Evolutionary conservation across 495 filamentous ascomycete species (phyloP).

Genomic region (Aspergillus baeticus): DNA sequence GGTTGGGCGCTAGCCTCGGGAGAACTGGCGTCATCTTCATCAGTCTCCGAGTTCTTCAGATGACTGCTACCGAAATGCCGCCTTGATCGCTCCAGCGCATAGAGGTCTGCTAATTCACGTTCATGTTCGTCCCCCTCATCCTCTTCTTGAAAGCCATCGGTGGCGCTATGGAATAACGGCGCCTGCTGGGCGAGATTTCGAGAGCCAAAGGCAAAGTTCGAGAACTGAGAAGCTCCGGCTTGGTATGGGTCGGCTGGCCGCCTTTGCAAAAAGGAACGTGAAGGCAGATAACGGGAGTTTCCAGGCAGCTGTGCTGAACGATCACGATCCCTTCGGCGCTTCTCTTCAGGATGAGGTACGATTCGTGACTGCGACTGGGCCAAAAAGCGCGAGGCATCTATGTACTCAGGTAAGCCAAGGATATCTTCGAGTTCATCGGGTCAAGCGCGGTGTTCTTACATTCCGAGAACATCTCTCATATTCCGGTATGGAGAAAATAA

Average conservation of each 20-base stretch:
- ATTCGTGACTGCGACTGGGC: constrained; percentile 94
- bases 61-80: constrained; percentile 80
- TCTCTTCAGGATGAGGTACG: constrained; percentile 62
- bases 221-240: constrained; percentile 61
- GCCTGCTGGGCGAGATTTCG: constrained; percentile 69
- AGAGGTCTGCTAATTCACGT: constrained; percentile 88
- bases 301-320: constrained; percentile 41
- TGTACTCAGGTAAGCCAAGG: constrained; percentile 16
- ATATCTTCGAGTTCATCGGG: too few relatives aligned
- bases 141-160: constrained; percentile 80
- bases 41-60: constrained; percentile 76
- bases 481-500: background rate
- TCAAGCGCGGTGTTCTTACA: constrained; percentile 63
- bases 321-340: constrained; percentile 49
- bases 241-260: constrained; percentile 71
- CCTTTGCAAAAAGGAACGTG: constrained; percentile 52
- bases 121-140: constrained; percentile 90
- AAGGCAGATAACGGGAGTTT: constrained; percentile 45
- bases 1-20: constrained; percentile 54
- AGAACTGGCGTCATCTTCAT: constrained; percentile 67
- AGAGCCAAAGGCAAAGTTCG: constrained; percentile 75
- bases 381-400: constrained; percentile 96
- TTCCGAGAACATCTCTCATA: constrained; percentile 89
- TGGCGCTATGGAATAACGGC: constrained; percentile 87
- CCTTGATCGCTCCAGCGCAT: constrained; percentile 84